Conservation (phyloP, 2,329 filamentous ascomycete genomes). For the Monilinia vaccinii-corymbosi region DNA sequence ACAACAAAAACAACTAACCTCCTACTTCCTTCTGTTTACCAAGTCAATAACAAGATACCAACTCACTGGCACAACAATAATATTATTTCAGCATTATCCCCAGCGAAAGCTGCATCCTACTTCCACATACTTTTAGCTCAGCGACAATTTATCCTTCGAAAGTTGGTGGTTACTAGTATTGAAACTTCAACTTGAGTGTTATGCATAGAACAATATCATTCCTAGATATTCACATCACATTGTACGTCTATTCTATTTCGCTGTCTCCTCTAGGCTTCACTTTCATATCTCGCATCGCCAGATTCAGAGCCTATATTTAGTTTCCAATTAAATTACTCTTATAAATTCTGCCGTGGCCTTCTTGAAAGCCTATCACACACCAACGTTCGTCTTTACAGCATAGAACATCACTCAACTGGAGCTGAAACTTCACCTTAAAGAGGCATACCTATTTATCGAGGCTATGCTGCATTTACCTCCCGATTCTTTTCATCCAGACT, state of each 20-base stretch:
- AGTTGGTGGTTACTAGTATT: neutral
- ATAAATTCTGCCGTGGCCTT: neutral
- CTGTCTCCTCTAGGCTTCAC: no score
- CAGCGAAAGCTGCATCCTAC: neutral
- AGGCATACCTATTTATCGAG: neutral
- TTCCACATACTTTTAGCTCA: neutral
- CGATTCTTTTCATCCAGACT: neutral
- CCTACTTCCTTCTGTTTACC: neutral
- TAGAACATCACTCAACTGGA: neutral
- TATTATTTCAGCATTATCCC: neutral
- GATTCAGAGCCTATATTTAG: neutral
- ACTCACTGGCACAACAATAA: neutral
- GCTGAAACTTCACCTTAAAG: no score
- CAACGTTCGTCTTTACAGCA: neutral
- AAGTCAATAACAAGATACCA: neutral
- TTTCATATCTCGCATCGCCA: neutral
- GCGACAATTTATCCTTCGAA: neutral
- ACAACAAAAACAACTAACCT: neutral
- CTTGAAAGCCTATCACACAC: neutral
- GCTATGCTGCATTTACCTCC: neutral
- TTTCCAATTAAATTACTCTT: no score
- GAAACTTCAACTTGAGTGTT: no score
- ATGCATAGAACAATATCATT: neutral
- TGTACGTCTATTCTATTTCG: neutral
- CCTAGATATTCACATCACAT: neutral